Evolutionary conservation across 2,329 filamentous ascomycete species (phyloP), one percentile per base, ranked within the genome.

Genomic region (Alternaria sp.): DNA sequence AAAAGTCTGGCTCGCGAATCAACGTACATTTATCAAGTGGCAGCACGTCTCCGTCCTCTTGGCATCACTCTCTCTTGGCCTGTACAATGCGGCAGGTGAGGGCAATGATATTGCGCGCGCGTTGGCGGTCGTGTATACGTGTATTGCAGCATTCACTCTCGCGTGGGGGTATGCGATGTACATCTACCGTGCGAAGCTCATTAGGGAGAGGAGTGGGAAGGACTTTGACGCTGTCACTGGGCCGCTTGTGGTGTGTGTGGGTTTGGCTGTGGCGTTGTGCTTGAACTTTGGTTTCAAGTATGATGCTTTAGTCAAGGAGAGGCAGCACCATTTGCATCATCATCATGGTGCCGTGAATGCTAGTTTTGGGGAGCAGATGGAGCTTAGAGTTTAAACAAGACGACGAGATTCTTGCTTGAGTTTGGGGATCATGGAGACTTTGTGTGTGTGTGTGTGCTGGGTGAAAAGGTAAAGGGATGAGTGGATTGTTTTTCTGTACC

Each of bases 1-100:
- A 63, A 99, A 99, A 81, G 94, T 99, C 30, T 99, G 95, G 94
- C 89, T 99, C 59, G 95, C 95, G 56, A 99, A 99, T 80, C 94
- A 99, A 81, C 90, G 95, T 63, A 99, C 95, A 0, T 99, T 97
- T 77, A 90, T 99, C 79, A 98, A 97, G 80, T 99, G 95, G 95
- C 92, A 98, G 83, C 94, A 98, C 78, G 93, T 99, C 73, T 90
- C 89, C 63, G 88, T 99, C 50, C 85, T 99, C 14, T 88, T 99
- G 25, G 94, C 93, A 38, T 89, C 90, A 22, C 81, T 99, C 30
- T 92, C 92, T 0, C 83, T 99, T 12, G 92, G 90, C 22, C 82
- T 99, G 28, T 97, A 94, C 81, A 94, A 97, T 70, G 93, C 94
- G 0, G 94, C 94, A 0, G 92, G 92, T 7, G 83, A 89, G 68